These are phyloP conservation scores for Cyberlindnera japonica DNA, from an alignment of 805 yeast genomes.

Conservation along the genomic window DNA sequence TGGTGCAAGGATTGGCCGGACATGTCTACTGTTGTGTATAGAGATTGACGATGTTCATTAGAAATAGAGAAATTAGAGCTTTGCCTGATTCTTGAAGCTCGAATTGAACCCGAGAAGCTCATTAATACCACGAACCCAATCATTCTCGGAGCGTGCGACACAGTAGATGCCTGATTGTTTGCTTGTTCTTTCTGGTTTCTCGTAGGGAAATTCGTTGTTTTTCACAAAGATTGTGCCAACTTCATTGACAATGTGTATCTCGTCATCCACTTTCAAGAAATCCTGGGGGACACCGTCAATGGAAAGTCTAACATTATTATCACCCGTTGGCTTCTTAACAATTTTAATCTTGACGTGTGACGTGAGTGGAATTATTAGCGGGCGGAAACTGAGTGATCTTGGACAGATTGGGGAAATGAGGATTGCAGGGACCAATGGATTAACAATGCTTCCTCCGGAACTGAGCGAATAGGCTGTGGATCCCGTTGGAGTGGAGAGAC, in stretches of 20 bases:
- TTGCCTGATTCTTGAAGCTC: constrained; percentile 54
- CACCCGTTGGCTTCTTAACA: constrained; percentile 39
- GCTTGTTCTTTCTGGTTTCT: constrained; percentile 19
- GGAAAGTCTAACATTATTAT: constrained; percentile 53
- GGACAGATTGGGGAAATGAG: constrained; percentile 91
- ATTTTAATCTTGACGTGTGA: constrained; percentile 68
- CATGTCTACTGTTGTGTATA: constrained; percentile 21
- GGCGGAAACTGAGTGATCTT: constrained; percentile 84
- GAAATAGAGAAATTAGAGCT: constrained; percentile 6
- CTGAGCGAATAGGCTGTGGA: constrained; percentile 89
- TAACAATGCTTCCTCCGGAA: constrained; percentile 90
- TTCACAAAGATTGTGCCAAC: constrained; percentile 56
- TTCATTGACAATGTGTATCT: constrained; percentile 67
- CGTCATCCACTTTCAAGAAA: constrained; percentile 69
- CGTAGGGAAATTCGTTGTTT: constrained; percentile 44
- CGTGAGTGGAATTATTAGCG: constrained; percentile 73
- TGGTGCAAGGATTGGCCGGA: constrained; percentile 48
- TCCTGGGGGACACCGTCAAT: constrained; percentile 83
- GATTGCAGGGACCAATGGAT: constrained; percentile 81
- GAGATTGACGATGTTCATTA: neutral
- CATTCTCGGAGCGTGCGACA: constrained; percentile 75
- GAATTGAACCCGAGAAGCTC: constrained; percentile 86
- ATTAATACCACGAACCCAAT: constrained; percentile 90
- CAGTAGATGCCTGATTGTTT: constrained; percentile 73
- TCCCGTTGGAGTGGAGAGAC: constrained; percentile 88